phyloP scores from a whole-genome alignment of 495 filamentous ascomycete species.

The Neurospora intermedia region DNA sequence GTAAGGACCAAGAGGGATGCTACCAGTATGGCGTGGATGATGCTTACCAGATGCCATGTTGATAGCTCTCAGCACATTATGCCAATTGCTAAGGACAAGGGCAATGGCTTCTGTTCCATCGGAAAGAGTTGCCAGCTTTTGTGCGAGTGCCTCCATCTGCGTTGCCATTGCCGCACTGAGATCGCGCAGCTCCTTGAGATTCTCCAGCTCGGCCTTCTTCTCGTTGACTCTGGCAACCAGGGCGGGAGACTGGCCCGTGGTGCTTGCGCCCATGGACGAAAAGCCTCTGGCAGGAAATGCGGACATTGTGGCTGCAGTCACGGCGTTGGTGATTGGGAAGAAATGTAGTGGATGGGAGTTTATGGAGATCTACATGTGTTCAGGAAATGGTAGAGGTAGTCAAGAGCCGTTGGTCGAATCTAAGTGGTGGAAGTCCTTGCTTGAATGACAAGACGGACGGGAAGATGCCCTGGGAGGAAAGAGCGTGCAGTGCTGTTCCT shows the following conservation, averaged over 20 bases:
- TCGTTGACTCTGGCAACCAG: conserved; percentile 81
- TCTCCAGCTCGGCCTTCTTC: conserved; percentile 89
- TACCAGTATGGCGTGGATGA: not conserved
- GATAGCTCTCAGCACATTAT: conserved; percentile 86
- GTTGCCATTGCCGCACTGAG: conserved; percentile 75
- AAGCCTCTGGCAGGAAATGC: conserved; percentile 41
- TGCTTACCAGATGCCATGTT: conserved; percentile 87
- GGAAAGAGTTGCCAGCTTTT: conserved; percentile 76
- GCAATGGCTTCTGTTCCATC: conserved; percentile 81
- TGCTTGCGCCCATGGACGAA: conserved; percentile 41
- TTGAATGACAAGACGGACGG: not conserved
- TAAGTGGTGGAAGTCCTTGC: not conserved
- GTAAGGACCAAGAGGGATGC: not conserved
- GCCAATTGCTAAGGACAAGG: conserved; percentile 82
- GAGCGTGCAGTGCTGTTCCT: not conserved
- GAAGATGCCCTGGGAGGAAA: not conserved
- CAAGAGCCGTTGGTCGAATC: not conserved
- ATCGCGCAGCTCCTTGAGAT: conserved; percentile 74
- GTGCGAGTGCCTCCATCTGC: conserved; percentile 86
- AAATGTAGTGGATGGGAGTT: not conserved
- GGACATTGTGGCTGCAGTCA: conserved; percentile 16
- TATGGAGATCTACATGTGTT: not conserved
- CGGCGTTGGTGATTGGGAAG: not conserved
- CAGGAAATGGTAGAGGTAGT: not conserved
- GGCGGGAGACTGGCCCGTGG: conserved; percentile 62